Evolutionary conservation across 148 eudicot species (phyloP).

Genomic region (Limonium bicolor): DNA sequence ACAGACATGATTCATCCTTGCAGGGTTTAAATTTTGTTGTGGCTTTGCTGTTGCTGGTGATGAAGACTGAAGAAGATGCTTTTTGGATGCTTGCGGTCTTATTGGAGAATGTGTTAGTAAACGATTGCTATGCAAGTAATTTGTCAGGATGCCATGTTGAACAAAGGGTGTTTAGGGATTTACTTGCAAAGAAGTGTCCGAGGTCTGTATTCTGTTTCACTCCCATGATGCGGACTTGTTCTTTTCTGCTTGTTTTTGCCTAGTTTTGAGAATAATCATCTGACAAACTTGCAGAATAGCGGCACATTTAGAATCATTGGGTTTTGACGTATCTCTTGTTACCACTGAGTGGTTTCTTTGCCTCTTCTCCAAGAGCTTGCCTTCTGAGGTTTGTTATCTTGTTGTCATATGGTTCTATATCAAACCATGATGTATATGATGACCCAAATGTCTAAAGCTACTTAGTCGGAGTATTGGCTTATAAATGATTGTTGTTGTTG

Average conservation of each 20-base stretch:
- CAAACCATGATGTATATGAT: no score
- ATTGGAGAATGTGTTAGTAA: slow-evolving; percentile 77
- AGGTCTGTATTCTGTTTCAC: slow-evolving; percentile 20
- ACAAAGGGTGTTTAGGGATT: slow-evolving; percentile 89
- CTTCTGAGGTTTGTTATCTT: slow-evolving; percentile 90
- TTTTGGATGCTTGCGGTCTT: slow-evolving; percentile 98
- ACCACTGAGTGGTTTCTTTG: slow-evolving; percentile 97
- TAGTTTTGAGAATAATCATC: slow-evolving; percentile 1
- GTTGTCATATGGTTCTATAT: no score
- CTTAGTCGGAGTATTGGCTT: no score
- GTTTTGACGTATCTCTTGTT: slow-evolving; percentile 90
- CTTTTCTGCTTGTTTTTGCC: neutral
- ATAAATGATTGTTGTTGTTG: no score
- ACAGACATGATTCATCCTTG: no score
- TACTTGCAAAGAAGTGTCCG: slow-evolving; percentile 65
- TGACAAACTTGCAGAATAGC: slow-evolving; percentile 67
- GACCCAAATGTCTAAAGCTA: no score
- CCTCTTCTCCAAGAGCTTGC: slow-evolving; percentile 94
- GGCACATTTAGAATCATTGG: slow-evolving; percentile 78
- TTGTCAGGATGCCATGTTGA: slow-evolving; percentile 97
- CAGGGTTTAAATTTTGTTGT: slow-evolving; percentile 98
- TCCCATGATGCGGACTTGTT: neutral
- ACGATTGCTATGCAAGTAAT: slow-evolving; percentile 71
- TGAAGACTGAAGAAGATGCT: slow-evolving; percentile 99
- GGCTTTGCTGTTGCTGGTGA: slow-evolving; percentile 79